phyloP scores from a whole-genome alignment of 129 eudicot genomes.

The Escallonia herrerae region DNA sequence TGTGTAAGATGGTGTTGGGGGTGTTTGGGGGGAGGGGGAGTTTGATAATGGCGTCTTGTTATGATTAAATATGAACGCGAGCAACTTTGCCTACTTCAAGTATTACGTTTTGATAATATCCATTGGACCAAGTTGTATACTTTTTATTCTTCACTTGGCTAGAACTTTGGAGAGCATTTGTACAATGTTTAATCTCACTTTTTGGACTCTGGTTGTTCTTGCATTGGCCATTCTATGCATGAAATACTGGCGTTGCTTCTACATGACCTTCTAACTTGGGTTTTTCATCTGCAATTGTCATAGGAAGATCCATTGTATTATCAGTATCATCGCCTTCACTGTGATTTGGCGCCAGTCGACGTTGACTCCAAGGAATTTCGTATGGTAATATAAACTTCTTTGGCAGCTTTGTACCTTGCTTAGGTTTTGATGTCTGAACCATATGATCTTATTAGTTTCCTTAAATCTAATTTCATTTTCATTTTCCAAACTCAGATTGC shows the following conservation, averaged over 20 bases:
- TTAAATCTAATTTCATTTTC: slow-evolving; percentile 2
- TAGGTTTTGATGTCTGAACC: slow-evolving; percentile 1
- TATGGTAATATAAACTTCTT: slow-evolving; percentile 38
- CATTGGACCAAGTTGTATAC: background rate
- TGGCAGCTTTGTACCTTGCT: slow-evolving; percentile 1
- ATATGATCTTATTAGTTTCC: background rate
- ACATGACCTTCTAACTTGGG: background rate
- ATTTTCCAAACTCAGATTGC: slow-evolving; percentile 36
- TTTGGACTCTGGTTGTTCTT: background rate
- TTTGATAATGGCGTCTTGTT: too few species aligned
- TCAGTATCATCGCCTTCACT: slow-evolving; percentile 65
- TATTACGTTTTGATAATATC: background rate
- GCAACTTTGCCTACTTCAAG: too few species aligned
- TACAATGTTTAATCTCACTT: background rate
- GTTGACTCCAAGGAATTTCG: slow-evolving; percentile 58
- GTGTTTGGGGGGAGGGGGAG: too few species aligned
- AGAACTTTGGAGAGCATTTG: background rate
- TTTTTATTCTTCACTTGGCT: background rate
- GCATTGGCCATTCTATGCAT: background rate
- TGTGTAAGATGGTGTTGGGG: too few species aligned
- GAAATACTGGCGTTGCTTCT: background rate
- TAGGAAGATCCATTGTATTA: slow-evolving; percentile 77
- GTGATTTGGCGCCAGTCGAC: slow-evolving; percentile 69
- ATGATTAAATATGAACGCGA: too few species aligned
- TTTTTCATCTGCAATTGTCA: slow-evolving; percentile 3